Evolutionary conservation across 495 filamentous ascomycete species (phyloP).

Genomic region (Daldinia childiae): DNA sequence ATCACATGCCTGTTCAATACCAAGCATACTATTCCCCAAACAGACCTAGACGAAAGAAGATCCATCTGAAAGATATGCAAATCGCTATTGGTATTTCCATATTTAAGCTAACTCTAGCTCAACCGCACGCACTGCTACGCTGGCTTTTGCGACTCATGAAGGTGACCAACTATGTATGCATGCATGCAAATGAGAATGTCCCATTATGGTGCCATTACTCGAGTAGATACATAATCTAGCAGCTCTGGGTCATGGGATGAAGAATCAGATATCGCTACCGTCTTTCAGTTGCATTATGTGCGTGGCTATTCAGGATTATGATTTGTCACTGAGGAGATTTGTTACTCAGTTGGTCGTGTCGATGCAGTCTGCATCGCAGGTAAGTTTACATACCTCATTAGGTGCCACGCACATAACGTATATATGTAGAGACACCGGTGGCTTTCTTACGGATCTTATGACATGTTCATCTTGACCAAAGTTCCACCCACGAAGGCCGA

Average conservation of each 20-base stretch:
- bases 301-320: not conserved
- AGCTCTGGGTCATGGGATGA: not conserved
- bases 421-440: not conserved
- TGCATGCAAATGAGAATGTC: not conserved
- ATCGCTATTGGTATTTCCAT: not conserved
- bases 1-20: conserved; percentile 2
- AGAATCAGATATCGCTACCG: not conserved
- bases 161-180: not conserved
- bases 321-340: not conserved
- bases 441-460: not conserved
- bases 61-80: not conserved
- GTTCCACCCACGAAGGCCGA: not conserved
- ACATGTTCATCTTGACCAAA: not conserved
- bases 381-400: too few relatives aligned
- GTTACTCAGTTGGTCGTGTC: not conserved
- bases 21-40: not conserved
- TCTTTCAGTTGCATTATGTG: not conserved
- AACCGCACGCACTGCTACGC: not conserved
- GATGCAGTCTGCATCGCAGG: not conserved
- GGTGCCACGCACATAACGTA: too few relatives aligned
- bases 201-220: conserved; percentile 12
- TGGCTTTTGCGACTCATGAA: not conserved
- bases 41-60: not conserved
- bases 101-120: not conserved
- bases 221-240: conserved; percentile 4